A percentile compares a stretch with the other conserved stretches of the same genome.
Evolutionary conservation across 371 early-diverging fungal genomes (phyloP).

Genomic region (Vairimorpha apis): DNA sequence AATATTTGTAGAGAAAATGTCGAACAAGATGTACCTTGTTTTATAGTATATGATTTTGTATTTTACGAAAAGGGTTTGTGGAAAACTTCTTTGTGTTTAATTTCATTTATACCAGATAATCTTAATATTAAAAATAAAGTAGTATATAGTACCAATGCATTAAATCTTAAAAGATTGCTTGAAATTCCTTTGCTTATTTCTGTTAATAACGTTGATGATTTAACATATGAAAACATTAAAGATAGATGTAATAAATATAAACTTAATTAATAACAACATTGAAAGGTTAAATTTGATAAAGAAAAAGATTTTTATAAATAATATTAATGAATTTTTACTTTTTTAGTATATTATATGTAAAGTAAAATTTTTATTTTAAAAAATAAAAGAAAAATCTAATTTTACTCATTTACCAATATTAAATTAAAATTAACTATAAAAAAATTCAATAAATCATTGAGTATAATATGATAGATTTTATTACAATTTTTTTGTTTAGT

Average conservation of each 20-base stretch:
- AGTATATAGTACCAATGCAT: constrained; percentile 44
- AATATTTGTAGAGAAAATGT: constrained; percentile 39
- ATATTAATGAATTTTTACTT: no score
- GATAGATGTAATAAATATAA: constrained; percentile 30
- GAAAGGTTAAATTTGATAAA: no score
- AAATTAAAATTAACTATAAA: no score
- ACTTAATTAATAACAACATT: constrained; percentile 30
- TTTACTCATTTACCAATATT: no score
- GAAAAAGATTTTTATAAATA: no score
- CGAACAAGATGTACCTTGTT: constrained; percentile 43
- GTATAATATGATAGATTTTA: no score
- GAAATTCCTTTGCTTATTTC: constrained; percentile 30
- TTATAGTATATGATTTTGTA: constrained; percentile 59
- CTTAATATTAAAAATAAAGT: constrained; percentile 47
- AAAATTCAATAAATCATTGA: no score
- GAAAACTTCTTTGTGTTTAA: constrained; percentile 51
- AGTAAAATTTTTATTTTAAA: no score
- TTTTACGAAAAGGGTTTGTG: constrained; percentile 45
- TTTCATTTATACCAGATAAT: constrained; percentile 55
- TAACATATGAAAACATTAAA: constrained; percentile 29
- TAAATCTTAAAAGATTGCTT: constrained; percentile 15
- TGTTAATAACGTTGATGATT: constrained; percentile 17
- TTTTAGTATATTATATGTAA: no score
- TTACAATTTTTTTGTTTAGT: no score
- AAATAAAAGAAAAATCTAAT: no score